Percentiles rank a stretch among this genome's conserved stretches.
Conservation (phyloP, 2,329 filamentous ascomycete genomes). For the Blastomyces emzantsi region DNA sequence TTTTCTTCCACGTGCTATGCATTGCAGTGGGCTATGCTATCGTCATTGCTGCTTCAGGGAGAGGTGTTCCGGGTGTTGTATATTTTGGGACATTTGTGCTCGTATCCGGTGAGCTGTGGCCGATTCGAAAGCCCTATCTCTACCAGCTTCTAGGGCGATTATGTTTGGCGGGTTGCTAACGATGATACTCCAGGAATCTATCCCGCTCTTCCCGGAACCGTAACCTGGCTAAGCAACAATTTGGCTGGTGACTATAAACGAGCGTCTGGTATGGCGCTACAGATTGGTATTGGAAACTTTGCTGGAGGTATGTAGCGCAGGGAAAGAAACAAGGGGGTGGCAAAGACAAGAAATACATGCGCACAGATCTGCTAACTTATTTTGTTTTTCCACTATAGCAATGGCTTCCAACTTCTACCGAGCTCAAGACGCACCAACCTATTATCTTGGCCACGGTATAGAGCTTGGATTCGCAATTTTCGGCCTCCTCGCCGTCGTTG, state of each 20-base stretch:
- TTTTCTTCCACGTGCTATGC: conserved; percentile 45
- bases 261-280: conserved; percentile 54
- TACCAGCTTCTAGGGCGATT: not conserved
- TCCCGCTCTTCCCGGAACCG: conserved; percentile 37
- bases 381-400: conserved; percentile 30
- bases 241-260: conserved; percentile 49
- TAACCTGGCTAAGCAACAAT: conserved; percentile 53
- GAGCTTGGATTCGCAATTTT: conserved; percentile 43
- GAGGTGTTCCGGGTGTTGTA: conserved; percentile 33
- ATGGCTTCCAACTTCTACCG: conserved; percentile 68
- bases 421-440: conserved; percentile 40
- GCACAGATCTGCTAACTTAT: not conserved
- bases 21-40: conserved; percentile 52
- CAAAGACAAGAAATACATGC: not conserved
- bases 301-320: conserved; percentile 25
- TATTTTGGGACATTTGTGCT: conserved; percentile 43
- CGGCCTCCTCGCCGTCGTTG: conserved; percentile 38
- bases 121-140: not conserved
- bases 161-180: conserved; percentile 7
- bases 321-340: not conserved
- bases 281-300: conserved; percentile 53
- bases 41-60: conserved; percentile 30
- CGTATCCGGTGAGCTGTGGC: conserved; percentile 31
- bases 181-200: conserved; percentile 31
- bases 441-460: conserved; percentile 43